Conservation (phyloP, 148 eudicot genomes). For the Rhododendron mucronatum region DNA sequence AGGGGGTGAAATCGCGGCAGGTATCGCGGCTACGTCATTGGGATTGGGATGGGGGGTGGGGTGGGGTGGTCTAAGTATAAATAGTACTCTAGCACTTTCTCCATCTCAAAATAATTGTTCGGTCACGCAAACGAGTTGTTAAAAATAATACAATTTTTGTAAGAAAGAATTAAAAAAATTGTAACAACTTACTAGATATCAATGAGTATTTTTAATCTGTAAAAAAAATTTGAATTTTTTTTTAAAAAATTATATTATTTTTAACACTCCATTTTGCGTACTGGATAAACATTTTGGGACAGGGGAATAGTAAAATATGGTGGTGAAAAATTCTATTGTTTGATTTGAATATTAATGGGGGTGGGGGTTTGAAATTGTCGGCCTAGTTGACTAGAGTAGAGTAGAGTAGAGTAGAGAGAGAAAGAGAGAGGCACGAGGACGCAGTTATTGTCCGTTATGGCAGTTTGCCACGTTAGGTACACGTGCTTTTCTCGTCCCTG, state of each 20-base stretch:
- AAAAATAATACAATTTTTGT: too few species aligned
- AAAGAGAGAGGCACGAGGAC: neutral
- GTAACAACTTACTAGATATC: too few species aligned
- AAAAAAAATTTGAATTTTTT: too few species aligned
- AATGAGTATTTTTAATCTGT: too few species aligned
- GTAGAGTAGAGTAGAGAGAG: too few species aligned
- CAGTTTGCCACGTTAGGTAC: slow-evolving; percentile 43
- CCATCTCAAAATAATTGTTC: too few species aligned
- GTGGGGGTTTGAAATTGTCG: neutral
- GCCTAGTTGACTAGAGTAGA: neutral
- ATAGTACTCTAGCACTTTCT: neutral
- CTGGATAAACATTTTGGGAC: too few species aligned
- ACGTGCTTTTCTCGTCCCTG: slow-evolving; percentile 28
- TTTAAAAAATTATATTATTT: too few species aligned
- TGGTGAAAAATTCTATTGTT: neutral
- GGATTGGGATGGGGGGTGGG: neutral
- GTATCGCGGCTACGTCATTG: slow-evolving; percentile 8
- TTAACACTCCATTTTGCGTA: too few species aligned
- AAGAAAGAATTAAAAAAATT: too few species aligned
- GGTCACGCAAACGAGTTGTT: too few species aligned
- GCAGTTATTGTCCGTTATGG: slow-evolving; percentile 46
- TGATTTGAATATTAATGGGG: neutral
- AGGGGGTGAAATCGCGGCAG: neutral
- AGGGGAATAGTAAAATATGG: neutral
- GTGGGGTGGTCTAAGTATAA: neutral